Conservation (phyloP, 1,139 yeast species). For the Yamadazyma taylorii region DNA sequence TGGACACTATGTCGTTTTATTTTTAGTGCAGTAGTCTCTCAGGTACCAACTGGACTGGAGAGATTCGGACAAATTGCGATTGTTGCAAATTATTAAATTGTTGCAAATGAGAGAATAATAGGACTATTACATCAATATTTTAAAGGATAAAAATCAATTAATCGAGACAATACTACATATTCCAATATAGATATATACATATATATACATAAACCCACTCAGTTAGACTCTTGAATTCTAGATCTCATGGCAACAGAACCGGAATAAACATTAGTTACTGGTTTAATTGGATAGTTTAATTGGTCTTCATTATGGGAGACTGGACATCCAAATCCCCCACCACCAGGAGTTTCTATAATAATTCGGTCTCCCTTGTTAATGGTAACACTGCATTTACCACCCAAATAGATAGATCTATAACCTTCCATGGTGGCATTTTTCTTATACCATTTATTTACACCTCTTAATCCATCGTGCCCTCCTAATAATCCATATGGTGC, state of each 20-base stretch:
- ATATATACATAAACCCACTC: conserved; percentile 4
- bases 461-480: conserved; percentile 41
- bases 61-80: too few species aligned
- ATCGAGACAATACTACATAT: too few species aligned
- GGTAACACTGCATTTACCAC: conserved; percentile 44
- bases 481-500: conserved; percentile 49
- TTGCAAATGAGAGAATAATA: too few species aligned
- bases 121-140: too few species aligned
- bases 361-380: conserved; percentile 44
- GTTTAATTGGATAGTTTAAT: conserved; percentile 26
- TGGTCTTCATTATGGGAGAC: conserved; percentile 7
- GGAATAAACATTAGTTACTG: conserved; percentile 24
- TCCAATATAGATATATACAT: too few species aligned
- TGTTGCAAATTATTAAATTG: too few species aligned
- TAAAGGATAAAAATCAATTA: too few species aligned
- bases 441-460: conserved; percentile 39
- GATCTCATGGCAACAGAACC: conserved; percentile 41
- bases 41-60: too few species aligned
- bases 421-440: conserved; percentile 21
- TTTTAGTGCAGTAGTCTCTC: too few species aligned
- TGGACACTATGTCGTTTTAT: too few species aligned
- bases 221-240: conserved; percentile 36
- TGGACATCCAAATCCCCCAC: conserved; percentile 46
- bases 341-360: conserved; percentile 47
- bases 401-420: conserved; percentile 32